Conservation (phyloP, 148 eudicot genomes). For the Fagopyrum tataricum region DNA sequence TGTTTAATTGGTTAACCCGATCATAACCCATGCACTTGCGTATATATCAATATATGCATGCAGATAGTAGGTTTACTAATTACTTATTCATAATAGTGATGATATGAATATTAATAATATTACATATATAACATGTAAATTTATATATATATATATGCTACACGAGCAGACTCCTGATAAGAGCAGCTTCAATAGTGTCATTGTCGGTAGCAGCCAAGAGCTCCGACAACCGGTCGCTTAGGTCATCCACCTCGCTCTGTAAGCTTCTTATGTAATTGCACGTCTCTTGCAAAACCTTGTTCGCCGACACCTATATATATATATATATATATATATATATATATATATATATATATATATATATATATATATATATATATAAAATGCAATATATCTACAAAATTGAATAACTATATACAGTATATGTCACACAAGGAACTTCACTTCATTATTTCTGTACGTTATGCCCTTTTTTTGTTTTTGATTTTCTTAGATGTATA, state of each 20-base stretch:
- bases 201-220: constrained; percentile 47
- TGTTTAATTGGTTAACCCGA: no score
- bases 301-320: constrained; percentile 42
- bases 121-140: not conserved
- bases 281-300: constrained; percentile 52
- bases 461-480: no score
- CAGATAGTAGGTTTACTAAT: not conserved
- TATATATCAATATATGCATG: not conserved
- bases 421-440: no score
- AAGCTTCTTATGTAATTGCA: constrained; percentile 53
- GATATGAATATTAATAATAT: not conserved
- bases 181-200: constrained; percentile 50
- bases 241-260: constrained; percentile 57
- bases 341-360: no score
- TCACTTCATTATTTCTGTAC: no score
- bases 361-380: not conserved
- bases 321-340: no score
- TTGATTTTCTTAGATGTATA: no score
- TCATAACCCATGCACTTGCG: not conserved
- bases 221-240: constrained; percentile 50
- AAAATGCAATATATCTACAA: not conserved
- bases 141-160: constrained; percentile 4
- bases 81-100: not conserved
- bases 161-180: constrained; percentile 54
- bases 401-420: no score